Conservation (phyloP, 352 stramenopile genomes). For the Pythium aquatile region DNA sequence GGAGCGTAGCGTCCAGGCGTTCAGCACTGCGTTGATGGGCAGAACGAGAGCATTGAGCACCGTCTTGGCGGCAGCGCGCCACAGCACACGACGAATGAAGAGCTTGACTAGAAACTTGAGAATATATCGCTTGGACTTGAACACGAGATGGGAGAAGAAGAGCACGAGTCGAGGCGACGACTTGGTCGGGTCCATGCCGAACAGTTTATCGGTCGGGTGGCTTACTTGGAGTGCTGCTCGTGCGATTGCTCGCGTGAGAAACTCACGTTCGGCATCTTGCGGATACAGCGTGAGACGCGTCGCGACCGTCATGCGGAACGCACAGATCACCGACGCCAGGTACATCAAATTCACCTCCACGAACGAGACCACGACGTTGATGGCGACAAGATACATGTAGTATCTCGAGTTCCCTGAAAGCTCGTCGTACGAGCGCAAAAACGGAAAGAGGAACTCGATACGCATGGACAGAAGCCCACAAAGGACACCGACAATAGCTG, state of each 20-base stretch:
- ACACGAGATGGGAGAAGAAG: not conserved
- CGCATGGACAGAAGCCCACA: constrained; percentile 14
- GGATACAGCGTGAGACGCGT: not conserved
- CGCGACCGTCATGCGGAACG: not conserved
- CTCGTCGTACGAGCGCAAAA: constrained; percentile 1
- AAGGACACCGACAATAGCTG: not conserved
- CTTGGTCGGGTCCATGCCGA: constrained; percentile 1
- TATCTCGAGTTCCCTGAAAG: constrained; percentile 2
- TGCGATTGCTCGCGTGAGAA: not conserved
- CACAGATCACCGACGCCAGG: not conserved
- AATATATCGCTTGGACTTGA: constrained; percentile 4
- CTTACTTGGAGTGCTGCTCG: not conserved
- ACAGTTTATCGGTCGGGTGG: not conserved
- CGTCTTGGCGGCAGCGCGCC: not conserved
- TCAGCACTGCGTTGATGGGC: not conserved
- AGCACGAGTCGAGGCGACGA: not conserved
- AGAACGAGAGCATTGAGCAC: not conserved
- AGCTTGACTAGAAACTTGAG: not conserved
- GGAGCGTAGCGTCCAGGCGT: not conserved
- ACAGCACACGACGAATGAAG: not conserved
- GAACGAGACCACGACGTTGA: constrained; percentile 3
- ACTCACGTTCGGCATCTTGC: not conserved
- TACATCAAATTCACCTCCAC: constrained; percentile 4
- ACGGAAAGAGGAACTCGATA: constrained; percentile 4
- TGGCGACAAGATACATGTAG: constrained; percentile 5